A percentile compares a stretch with the other conserved stretches of the same genome.
Conservation (phyloP, 2,329 filamentous ascomycete species). For the Fusarium haematococcum region DNA sequence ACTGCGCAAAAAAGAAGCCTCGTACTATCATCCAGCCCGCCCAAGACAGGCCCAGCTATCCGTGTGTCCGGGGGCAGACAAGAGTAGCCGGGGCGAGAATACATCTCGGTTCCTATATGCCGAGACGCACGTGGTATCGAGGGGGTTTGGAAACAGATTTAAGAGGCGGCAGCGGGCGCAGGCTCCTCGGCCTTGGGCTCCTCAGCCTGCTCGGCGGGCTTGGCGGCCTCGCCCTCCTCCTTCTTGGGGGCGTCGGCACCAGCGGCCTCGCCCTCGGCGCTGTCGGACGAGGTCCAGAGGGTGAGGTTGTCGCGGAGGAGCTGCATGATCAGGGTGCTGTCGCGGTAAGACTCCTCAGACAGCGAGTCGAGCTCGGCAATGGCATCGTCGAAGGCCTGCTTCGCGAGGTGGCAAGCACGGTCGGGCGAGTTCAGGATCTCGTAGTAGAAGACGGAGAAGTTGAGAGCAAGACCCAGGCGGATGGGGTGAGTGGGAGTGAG, state of each 20-base stretch:
- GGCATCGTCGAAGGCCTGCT: conserved; percentile 98
- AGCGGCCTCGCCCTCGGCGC: conserved; percentile 76
- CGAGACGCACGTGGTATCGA: conserved; percentile 55
- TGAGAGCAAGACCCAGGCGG: conserved; percentile 95
- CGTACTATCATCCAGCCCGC: conserved; percentile 52
- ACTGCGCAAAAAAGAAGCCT: conserved; percentile 50
- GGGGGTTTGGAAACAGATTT: conserved; percentile 54
- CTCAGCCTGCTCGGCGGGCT: conserved; percentile 60
- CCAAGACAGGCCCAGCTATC: conserved; percentile 49
- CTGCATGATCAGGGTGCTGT: conserved; percentile 99
- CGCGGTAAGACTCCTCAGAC: conserved; percentile 99
- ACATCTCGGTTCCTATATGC: conserved; percentile 52
- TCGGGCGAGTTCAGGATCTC: conserved; percentile 99
- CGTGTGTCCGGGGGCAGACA: conserved; percentile 46
- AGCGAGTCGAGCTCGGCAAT: conserved; percentile 98
- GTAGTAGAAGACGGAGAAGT: conserved; percentile 99
- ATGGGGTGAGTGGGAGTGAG: conserved; percentile 98
- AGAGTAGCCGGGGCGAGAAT: conserved; percentile 45
- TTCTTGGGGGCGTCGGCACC: conserved; percentile 63
- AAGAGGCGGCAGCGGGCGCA: conserved; percentile 63
- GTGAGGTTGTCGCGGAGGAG: conserved; percentile 98
- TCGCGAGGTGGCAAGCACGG: conserved; percentile 97
- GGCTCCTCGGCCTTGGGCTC: conserved; percentile 75
- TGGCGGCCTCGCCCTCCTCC: conserved; percentile 65
- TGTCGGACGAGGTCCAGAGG: conserved; percentile 97